phyloP scores from a whole-genome alignment of 2,329 filamentous ascomycete species.

The Fusarium chuoi region DNA sequence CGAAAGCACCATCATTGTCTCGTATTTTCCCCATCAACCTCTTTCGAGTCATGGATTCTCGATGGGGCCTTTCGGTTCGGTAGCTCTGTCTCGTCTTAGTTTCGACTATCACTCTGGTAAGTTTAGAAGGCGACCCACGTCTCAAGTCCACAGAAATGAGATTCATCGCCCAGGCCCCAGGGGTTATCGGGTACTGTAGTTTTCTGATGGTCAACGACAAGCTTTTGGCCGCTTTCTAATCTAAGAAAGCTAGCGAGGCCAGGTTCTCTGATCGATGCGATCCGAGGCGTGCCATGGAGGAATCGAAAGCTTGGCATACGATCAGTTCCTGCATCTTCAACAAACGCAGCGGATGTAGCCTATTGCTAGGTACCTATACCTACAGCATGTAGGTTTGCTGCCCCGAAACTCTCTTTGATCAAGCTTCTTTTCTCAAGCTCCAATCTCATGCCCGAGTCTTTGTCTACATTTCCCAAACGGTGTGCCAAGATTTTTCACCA shows the following conservation, averaged over 20 bases:
- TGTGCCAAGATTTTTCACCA: conserved; percentile 6
- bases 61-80: background rate
- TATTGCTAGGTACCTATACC: background rate
- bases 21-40: conserved; percentile 6
- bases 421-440: conserved; percentile 5
- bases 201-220: conserved; percentile 14
- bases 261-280: conserved; percentile 20
- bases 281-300: conserved; percentile 9
- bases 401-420: background rate
- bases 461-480: background rate
- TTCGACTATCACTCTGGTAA: background rate
- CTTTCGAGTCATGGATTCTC: conserved; percentile 15
- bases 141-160: conserved; percentile 13
- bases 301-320: conserved; percentile 23
- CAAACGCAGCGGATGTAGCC: background rate
- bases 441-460: background rate
- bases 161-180: conserved; percentile 4
- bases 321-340: background rate
- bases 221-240: conserved; percentile 22
- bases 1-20: background rate
- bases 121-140: conserved; percentile 14
- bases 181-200: background rate
- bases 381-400: background rate
- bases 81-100: conserved; percentile 3
- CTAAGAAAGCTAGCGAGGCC: background rate